Base-by-base conservation (phyloP, 148 eudicot species). In the Camellia japonica region DNA sequence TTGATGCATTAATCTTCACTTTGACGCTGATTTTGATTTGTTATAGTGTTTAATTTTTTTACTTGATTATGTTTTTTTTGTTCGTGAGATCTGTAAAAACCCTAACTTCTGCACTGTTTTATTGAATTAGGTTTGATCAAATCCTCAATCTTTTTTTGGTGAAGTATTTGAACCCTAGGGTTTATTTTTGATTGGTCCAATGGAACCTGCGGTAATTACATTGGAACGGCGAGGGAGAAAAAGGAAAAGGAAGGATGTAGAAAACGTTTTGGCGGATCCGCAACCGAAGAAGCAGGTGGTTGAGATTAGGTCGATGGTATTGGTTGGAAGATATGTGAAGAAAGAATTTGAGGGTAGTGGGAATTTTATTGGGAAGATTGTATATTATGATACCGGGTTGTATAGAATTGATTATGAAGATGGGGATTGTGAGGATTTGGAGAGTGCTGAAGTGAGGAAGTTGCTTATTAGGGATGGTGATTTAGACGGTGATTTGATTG, bases 381-480 rank as follows among this genome's bases (percentile, higher is more conserved):
- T 81, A 4, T 86, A 79, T 13, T 96, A 87, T 82, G 91, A 89
- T 78, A 71, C 85, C 23, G 99, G 98, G 13, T 84, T 96, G 84
- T 96, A 92, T 80, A 90, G 97, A 87, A 84, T 96, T 78, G 90
- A 90, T 61, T 96, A 96, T 30, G 99, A 93, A 83, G 99, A 96
- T 89, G 99, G 98, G 78, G 97, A 96, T 86, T 88, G 80, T 79
- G 98, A 96, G 88, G 99, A 96, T 87, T 78, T 93, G 83, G 92
- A 91, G 60, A 87, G 91, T 66, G 81, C 74, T 16, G 99, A 93
- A 84, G 81, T 89, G 77, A 89, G 83, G 43, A 83, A 72, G 79
- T 85, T 73, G 83, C 79, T 93, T 81, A 85, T 93, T 23, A 83
- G 62, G 73, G 91, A 90, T 71, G 84, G 41, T 8, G 83, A 79